phyloP scores from a whole-genome alignment of 345 rosid species.

The Euphorbia peplus region DNA sequence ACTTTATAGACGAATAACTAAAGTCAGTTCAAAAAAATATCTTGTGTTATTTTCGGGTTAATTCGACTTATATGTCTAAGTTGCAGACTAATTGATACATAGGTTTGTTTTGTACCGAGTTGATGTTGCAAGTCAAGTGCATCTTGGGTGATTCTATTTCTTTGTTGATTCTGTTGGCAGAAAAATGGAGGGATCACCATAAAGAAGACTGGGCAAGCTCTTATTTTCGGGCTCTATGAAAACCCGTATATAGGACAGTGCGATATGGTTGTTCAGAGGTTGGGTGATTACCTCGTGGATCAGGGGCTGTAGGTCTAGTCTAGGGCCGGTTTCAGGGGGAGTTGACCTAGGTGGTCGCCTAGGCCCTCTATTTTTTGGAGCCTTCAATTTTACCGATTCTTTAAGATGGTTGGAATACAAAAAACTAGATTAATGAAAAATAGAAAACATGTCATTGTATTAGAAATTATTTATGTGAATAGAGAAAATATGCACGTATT shows the following conservation, averaged over 20 bases:
- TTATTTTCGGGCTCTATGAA: slow-evolving; percentile 64
- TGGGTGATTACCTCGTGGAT: slow-evolving; percentile 78
- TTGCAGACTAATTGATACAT: background rate
- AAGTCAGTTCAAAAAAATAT: no score
- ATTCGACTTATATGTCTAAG: background rate
- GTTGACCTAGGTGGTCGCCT: no score
- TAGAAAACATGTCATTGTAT: no score
- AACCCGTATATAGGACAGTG: slow-evolving; percentile 82
- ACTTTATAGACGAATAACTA: no score
- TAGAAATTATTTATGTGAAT: no score
- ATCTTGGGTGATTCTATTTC: background rate
- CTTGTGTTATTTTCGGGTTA: background rate
- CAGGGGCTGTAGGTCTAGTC: slow-evolving; percentile 52
- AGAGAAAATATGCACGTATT: no score
- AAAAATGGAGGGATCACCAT: slow-evolving; percentile 69
- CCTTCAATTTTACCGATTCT: no score
- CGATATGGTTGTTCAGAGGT: slow-evolving; percentile 90
- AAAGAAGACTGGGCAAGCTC: slow-evolving; percentile 77
- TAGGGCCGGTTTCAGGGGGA: no score
- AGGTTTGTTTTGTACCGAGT: background rate
- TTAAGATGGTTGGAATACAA: no score
- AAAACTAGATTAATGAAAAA: no score
- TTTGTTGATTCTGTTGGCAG: background rate
- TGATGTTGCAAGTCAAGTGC: background rate
- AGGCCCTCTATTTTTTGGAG: no score